phyloP scores from a whole-genome alignment of 768 basidiomycete species.

The Termitomyces sp. region DNA sequence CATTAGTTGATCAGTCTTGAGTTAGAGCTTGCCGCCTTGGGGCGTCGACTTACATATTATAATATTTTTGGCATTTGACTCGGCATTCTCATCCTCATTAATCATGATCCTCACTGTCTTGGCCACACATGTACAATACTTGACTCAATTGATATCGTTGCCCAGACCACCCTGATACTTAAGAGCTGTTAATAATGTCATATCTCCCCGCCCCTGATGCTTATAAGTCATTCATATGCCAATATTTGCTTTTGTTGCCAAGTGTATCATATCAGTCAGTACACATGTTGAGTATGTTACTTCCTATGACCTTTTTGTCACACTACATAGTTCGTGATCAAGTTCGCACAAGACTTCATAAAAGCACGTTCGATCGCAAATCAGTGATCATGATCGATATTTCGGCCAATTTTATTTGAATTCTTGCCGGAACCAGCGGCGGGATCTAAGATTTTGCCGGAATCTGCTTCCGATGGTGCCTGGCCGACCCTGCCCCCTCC shows the following conservation, averaged over 20 bases:
- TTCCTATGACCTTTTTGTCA: background rate
- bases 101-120: constrained; percentile 10
- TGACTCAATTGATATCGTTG: constrained; percentile 2
- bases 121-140: constrained; percentile 6
- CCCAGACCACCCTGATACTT: background rate
- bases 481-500: constrained; percentile 5
- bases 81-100: constrained; percentile 1
- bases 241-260: background rate
- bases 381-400: constrained; percentile 34
- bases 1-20: constrained; percentile 6
- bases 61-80: constrained; percentile 11
- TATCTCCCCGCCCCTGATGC: background rate
- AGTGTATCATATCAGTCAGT: background rate
- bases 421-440: constrained; percentile 15
- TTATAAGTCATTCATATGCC: background rate
- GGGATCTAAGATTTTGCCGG: constrained; percentile 14
- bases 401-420: constrained; percentile 18
- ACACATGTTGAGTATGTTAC: background rate
- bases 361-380: constrained; percentile 19
- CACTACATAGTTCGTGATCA: constrained; percentile 6
- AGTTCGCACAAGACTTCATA: constrained; percentile 6
- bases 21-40: constrained; percentile 8
- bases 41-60: constrained; percentile 3
- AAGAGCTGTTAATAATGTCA: background rate
- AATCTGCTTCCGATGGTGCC: constrained; percentile 27